Evolutionary conservation across 1,284 basidiomycete species (phyloP).

Genomic region (Ceratobasidium theobromae): DNA sequence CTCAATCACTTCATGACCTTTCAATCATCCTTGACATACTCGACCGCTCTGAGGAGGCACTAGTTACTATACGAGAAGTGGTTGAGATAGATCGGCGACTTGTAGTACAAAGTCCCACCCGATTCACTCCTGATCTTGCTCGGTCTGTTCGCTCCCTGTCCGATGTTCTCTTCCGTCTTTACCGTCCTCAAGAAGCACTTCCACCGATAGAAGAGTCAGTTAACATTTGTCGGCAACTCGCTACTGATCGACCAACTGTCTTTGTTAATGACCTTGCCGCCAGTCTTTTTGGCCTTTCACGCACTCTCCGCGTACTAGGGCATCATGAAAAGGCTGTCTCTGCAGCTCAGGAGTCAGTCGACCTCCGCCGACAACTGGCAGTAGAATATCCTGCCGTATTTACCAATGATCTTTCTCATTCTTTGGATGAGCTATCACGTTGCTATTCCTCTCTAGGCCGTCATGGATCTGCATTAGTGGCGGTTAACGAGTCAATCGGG

Average conservation of each 20-base stretch:
- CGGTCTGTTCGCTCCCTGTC: not conserved
- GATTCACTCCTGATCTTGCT: not conserved
- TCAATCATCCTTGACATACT: too few relatives aligned
- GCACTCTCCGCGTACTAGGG: not conserved
- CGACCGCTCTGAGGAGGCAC: too few relatives aligned
- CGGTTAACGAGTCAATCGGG: not conserved
- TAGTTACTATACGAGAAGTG: too few relatives aligned
- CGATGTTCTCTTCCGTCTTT: not conserved
- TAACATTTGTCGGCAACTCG: not conserved
- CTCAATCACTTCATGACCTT: too few relatives aligned
- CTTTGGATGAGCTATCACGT: not conserved
- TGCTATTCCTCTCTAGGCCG: not conserved
- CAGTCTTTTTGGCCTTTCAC: not conserved
- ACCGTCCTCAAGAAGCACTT: not conserved
- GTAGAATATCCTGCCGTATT: not conserved
- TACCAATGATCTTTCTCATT: not conserved
- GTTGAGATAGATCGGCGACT: not conserved
- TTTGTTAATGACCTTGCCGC: not conserved
- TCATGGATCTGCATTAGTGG: not conserved
- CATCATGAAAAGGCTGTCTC: not conserved
- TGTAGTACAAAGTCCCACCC: not conserved
- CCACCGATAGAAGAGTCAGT: not conserved
- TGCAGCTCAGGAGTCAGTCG: not conserved
- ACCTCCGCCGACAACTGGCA: not conserved
- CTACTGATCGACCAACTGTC: not conserved